These are phyloP conservation scores for Larix sibirica DNA, from an alignment of 83 land plant genomes.

Conservation along the genomic window DNA sequence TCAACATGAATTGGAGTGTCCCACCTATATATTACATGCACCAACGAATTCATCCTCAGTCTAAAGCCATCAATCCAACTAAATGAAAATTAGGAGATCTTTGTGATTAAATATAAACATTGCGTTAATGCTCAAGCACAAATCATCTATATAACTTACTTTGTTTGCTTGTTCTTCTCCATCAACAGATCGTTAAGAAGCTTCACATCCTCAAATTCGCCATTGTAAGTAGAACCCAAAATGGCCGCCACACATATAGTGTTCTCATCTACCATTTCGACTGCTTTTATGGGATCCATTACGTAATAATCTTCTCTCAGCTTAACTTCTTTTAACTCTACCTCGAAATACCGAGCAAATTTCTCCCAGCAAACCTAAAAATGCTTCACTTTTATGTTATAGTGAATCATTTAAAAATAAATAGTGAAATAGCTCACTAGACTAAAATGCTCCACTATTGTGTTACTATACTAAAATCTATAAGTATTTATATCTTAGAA, in stretches of 20 bases:
- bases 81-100: too few relatives aligned
- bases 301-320: conserved; percentile 55
- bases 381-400: too few relatives aligned
- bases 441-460: too few relatives aligned
- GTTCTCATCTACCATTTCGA: conserved; percentile 67
- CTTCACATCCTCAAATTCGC: conserved; percentile 74
- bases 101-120: too few relatives aligned
- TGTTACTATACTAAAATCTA: too few relatives aligned
- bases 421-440: too few relatives aligned
- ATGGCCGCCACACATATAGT: conserved; percentile 73
- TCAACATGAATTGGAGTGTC: conserved; percentile 77
- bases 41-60: too few relatives aligned
- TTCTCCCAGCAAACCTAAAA: conserved; percentile 74
- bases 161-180: conserved; percentile 36
- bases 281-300: conserved; percentile 66
- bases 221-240: conserved; percentile 64
- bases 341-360: conserved; percentile 67
- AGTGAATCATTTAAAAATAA: too few relatives aligned
- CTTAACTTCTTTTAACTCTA: conserved; percentile 62
- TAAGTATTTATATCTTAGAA: too few relatives aligned
- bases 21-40: conserved; percentile 36
- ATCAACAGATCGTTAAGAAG: conserved; percentile 47
- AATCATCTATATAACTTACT: too few relatives aligned
- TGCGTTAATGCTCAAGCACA: too few relatives aligned
- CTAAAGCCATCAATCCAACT: too few relatives aligned